These are phyloP conservation scores for Coniochaeta sp. DNA, from an alignment of 2,329 filamentous ascomycete species.

Conservation along the genomic window DNA sequence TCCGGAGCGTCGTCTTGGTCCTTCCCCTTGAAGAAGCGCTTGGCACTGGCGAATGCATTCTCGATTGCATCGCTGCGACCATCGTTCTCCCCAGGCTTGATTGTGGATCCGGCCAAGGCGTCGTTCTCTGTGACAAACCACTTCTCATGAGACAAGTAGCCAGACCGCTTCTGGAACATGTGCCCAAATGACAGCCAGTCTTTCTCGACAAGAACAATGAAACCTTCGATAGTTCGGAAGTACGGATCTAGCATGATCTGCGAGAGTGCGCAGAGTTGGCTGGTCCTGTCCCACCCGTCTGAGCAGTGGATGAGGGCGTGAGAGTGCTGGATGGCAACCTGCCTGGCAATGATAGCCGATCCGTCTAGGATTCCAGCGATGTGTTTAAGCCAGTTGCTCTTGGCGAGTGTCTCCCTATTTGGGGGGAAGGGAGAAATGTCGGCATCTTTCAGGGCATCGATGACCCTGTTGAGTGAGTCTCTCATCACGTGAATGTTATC, in stretches of 20 bases:
- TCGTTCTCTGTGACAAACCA: constrained; percentile 91
- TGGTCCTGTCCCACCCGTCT: constrained; percentile 96
- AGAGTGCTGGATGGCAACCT: constrained; percentile 86
- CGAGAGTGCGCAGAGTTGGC: constrained; percentile 83
- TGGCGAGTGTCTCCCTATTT: constrained; percentile 70
- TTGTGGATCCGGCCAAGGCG: constrained; percentile 54
- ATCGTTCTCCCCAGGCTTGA: constrained; percentile 55
- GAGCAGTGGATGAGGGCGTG: constrained; percentile 97
- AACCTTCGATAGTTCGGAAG: constrained; percentile 88
- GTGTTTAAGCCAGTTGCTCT: constrained; percentile 88
- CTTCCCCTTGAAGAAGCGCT: constrained; percentile 83
- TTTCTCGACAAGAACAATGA: constrained; percentile 91
- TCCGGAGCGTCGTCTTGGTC: constrained; percentile 49
- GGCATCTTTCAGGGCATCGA: constrained; percentile 86
- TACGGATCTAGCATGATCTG: constrained; percentile 95
- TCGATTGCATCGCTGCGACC: constrained; percentile 69
- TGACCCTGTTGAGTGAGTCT: constrained; percentile 76
- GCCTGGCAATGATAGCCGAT: constrained; percentile 73
- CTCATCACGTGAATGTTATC: constrained; percentile 99
- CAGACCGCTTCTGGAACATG: constrained; percentile 92
- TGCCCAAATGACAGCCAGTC: constrained; percentile 98
- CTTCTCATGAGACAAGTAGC: constrained; percentile 80
- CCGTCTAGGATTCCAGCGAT: constrained; percentile 80
- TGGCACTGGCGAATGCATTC: constrained; percentile 75
- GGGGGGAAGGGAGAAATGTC: constrained; percentile 79